Conservation (phyloP, 768 basidiomycete species). For the Phylloporus arenicola region DNA sequence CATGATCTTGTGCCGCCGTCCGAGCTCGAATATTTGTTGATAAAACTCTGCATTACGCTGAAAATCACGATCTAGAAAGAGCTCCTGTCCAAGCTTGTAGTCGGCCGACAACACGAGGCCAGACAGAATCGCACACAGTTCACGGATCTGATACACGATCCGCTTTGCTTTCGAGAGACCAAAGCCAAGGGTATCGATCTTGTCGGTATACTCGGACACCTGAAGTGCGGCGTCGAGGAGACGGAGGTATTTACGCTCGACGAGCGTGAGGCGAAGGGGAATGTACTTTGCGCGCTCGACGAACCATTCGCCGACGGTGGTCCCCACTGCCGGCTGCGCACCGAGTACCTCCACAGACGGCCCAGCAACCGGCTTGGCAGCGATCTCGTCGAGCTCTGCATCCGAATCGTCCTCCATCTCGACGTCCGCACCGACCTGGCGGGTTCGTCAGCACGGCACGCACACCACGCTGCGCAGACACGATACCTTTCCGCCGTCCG, state of each 20-base stretch:
- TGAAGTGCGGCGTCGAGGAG: conserved; percentile 79
- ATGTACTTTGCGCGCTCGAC: conserved; percentile 77
- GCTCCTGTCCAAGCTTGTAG: conserved; percentile 84
- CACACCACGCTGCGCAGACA: not conserved
- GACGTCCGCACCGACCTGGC: conserved; percentile 30
- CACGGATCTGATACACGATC: conserved; percentile 81
- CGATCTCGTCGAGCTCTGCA: conserved; percentile 36
- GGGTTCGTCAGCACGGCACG: conserved; percentile 3
- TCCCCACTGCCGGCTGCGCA: conserved; percentile 55
- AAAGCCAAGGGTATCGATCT: conserved; percentile 77
- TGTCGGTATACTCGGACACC: conserved; percentile 87
- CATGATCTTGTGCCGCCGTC: conserved; percentile 85
- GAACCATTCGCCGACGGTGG: conserved; percentile 78
- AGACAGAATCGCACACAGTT: conserved; percentile 83
- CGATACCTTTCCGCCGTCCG: conserved; percentile 18
- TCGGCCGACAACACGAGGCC: conserved; percentile 78
- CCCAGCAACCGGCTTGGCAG: conserved; percentile 20
- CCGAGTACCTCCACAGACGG: conserved; percentile 35
- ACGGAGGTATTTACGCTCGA: conserved; percentile 79
- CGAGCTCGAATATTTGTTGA: conserved; percentile 75
- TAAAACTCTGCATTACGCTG: conserved; percentile 75
- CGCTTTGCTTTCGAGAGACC: conserved; percentile 80
- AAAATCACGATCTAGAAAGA: conserved; percentile 80
- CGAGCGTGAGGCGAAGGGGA: conserved; percentile 67
- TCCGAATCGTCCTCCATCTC: conserved; percentile 34